Evolutionary conservation across 2,329 filamentous ascomycete species (phyloP).

Genomic region (Cercospora sojina): DNA sequence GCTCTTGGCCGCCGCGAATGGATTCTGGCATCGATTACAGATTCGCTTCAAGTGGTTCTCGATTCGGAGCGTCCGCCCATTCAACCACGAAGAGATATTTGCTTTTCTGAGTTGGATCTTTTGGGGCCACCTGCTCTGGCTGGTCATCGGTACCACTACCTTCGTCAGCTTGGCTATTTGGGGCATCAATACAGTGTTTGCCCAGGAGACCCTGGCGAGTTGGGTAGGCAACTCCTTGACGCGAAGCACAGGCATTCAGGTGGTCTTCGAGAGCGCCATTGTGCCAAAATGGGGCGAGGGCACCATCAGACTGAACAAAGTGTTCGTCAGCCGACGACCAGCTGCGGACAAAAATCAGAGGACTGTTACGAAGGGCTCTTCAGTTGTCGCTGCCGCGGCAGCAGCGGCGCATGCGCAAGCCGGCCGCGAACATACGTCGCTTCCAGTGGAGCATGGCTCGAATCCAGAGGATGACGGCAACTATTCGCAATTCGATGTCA

Average conservation of each 20-base stretch:
- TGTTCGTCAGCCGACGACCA: constrained; percentile 88
- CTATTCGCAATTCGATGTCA: constrained; percentile 96
- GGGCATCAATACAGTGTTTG: constrained; percentile 92
- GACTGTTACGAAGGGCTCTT: constrained; percentile 83
- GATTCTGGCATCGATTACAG: constrained; percentile 85
- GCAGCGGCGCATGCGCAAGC: constrained; percentile 68
- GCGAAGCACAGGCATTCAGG: constrained; percentile 84
- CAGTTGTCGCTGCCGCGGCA: constrained; percentile 76
- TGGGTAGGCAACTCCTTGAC: constrained; percentile 97
- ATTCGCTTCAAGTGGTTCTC: constrained; percentile 98
- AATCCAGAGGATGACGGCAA: constrained; percentile 85
- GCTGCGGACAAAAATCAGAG: constrained; percentile 59
- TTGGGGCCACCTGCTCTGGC: constrained; percentile 89
- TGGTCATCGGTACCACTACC: constrained; percentile 93
- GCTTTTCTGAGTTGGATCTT: constrained; percentile 95
- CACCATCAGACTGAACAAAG: constrained; percentile 94
- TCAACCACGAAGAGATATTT: constrained; percentile 94
- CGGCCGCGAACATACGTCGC: constrained; percentile 47
- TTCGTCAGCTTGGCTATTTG: constrained; percentile 92
- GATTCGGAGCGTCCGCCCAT: constrained; percentile 87
- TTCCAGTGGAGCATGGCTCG: constrained; percentile 27
- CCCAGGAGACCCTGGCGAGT: constrained; percentile 90
- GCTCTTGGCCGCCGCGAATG: constrained; percentile 82
- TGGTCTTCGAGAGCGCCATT: constrained; percentile 96
- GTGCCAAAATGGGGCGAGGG: constrained; percentile 94